phyloP scores from a whole-genome alignment of 805 yeast species.

The Metschnikowia proteae region DNA sequence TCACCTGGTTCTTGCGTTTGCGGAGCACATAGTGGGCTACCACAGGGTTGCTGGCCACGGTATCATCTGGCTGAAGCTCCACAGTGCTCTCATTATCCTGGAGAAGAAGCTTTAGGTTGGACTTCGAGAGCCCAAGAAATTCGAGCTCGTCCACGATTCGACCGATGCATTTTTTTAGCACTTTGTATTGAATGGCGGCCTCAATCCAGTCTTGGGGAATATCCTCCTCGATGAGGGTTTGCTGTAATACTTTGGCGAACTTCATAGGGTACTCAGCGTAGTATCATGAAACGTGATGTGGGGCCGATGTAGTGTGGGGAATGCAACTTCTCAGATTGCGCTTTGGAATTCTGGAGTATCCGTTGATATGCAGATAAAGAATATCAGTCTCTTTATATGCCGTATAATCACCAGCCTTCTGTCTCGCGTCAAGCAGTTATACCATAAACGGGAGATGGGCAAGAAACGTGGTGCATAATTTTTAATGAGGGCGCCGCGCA shows the following conservation, averaged over 20 bases:
- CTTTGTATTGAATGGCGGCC: constrained; percentile 69
- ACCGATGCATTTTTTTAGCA: constrained; percentile 62
- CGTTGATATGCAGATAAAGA: not conserved
- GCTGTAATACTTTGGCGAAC: constrained; percentile 69
- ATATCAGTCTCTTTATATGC: not conserved
- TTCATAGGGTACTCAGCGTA: constrained; percentile 45
- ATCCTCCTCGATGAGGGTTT: constrained; percentile 54
- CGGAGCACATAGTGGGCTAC: constrained; percentile 42
- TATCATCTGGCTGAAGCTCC: constrained; percentile 32
- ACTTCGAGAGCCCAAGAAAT: constrained; percentile 52
- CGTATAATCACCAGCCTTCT: not conserved
- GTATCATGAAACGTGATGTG: not conserved
- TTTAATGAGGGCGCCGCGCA: constrained; percentile 4
- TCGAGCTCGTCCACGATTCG: constrained; percentile 62
- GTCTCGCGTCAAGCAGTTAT: not conserved
- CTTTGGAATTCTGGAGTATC: not conserved
- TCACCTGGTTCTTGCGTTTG: constrained; percentile 27
- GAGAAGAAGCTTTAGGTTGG: constrained; percentile 37
- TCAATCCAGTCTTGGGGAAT: constrained; percentile 67
- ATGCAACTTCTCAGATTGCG: not conserved
- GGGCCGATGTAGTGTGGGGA: not conserved
- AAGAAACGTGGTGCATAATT: constrained; percentile 4
- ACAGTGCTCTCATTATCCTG: constrained; percentile 27
- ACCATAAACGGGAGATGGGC: not conserved
- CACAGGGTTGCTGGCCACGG: constrained; percentile 35